Percentiles rank a stretch among this genome's conserved stretches.
phyloP scores from a whole-genome alignment of 208 protist species.

The Angomonas ambiguus region DNA sequence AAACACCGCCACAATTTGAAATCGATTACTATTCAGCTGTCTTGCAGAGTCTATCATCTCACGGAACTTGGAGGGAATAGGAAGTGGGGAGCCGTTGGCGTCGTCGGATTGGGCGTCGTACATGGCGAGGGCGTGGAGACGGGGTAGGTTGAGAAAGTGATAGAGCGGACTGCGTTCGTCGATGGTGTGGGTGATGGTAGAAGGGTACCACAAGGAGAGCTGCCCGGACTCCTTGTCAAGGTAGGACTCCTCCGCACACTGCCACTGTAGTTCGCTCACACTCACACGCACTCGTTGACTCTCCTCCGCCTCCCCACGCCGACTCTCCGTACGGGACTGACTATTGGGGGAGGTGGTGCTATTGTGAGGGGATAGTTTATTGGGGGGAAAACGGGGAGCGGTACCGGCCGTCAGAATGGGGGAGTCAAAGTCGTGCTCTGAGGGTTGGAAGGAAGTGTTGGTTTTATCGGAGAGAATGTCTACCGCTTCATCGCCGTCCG shows the following conservation, averaged over 20 bases:
- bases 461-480: slow-evolving; percentile 13
- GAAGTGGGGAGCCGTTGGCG: too few species aligned
- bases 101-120: background rate
- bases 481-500: slow-evolving; percentile 11
- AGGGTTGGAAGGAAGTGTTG: background rate
- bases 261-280: slow-evolving; percentile 71
- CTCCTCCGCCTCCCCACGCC: background rate
- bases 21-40: slow-evolving; percentile 18
- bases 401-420: background rate
- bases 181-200: slow-evolving; percentile 63
- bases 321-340: too few species aligned
- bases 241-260: slow-evolving; percentile 59
- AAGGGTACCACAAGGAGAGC: slow-evolving; percentile 79
- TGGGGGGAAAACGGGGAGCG: background rate
- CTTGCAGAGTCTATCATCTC: background rate
- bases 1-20: slow-evolving; percentile 80
- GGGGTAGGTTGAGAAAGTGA: slow-evolving; percentile 42
- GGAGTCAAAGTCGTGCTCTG: slow-evolving; percentile 2
- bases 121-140: slow-evolving; percentile 15
- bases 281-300: slow-evolving; percentile 53
- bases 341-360: too few species aligned
- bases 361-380: too few species aligned
- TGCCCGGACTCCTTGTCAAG: slow-evolving; percentile 35
- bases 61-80: background rate
- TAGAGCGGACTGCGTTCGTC: slow-evolving; percentile 73